Evolutionary conservation across 139 green algal species (phyloP).

Genomic region (Mesotaenium endlicherianum): DNA sequence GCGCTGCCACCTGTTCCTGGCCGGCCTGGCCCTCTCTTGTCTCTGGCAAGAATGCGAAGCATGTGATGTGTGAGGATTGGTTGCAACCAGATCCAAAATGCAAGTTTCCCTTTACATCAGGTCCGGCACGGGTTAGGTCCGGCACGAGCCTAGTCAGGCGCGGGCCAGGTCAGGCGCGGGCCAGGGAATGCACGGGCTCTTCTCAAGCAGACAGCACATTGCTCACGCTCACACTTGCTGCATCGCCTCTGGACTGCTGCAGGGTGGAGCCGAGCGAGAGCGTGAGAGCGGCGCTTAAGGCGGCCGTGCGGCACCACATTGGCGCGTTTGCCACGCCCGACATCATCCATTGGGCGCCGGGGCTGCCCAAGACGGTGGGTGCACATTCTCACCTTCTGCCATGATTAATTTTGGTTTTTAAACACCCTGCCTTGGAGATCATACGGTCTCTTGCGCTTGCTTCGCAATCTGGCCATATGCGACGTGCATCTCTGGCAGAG

Average conservation of each 20-base stretch:
- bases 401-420: no score
- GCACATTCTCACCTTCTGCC: no score
- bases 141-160: no score
- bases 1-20: no score
- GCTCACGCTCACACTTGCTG: not conserved
- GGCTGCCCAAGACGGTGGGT: slow-evolving; percentile 88
- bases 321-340: slow-evolving; percentile 92
- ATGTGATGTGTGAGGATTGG: no score
- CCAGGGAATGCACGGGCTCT: not conserved
- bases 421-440: no score
- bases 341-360: slow-evolving; percentile 88
- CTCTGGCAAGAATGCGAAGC: no score
- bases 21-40: no score
- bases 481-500: no score
- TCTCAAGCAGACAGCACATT: not conserved
- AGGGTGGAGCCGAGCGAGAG: slow-evolving; percentile 37
- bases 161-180: no score
- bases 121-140: not conserved
- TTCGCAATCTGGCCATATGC: no score
- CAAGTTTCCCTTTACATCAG: not conserved
- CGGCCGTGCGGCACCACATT: slow-evolving; percentile 62
- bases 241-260: not conserved
- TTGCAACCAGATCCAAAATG: not conserved
- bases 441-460: no score
- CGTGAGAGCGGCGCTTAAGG: slow-evolving; percentile 71